Conservation (phyloP, 2,329 filamentous ascomycete species). For the Pezicula radicicola region DNA sequence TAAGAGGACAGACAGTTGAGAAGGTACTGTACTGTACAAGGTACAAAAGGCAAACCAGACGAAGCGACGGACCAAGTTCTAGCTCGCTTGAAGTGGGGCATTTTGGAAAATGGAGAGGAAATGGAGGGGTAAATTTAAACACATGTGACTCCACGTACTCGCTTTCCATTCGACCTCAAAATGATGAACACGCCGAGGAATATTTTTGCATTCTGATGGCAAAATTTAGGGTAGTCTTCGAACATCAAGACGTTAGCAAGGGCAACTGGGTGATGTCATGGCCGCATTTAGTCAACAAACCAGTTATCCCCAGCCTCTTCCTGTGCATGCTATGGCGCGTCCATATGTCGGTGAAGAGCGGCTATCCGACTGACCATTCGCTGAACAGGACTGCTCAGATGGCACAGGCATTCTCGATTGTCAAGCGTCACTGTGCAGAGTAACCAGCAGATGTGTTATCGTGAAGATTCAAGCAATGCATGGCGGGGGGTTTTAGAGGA, state of each 20-base stretch:
- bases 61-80: background rate
- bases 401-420: background rate
- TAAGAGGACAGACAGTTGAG: background rate
- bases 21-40: background rate
- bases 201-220: no score
- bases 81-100: conserved; percentile 14
- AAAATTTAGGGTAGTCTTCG: no score
- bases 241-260: background rate
- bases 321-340: conserved; percentile 6
- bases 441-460: conserved; percentile 7
- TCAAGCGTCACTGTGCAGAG: conserved; percentile 8
- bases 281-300: background rate
- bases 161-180: no score
- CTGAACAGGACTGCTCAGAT: background rate
- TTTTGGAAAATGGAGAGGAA: conserved; percentile 4
- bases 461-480: background rate
- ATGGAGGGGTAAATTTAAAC: conserved; percentile 5
- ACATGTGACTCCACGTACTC: no score
- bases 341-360: conserved; percentile 32
- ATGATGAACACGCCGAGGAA: no score
- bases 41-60: background rate
- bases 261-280: background rate
- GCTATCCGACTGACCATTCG: background rate
- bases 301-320: background rate
- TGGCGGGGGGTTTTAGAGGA: background rate